A percentile compares a stretch with the other conserved stretches of the same genome.
phyloP scores from a whole-genome alignment of 257 asterid genomes.

The Penstemon barbatus region DNA sequence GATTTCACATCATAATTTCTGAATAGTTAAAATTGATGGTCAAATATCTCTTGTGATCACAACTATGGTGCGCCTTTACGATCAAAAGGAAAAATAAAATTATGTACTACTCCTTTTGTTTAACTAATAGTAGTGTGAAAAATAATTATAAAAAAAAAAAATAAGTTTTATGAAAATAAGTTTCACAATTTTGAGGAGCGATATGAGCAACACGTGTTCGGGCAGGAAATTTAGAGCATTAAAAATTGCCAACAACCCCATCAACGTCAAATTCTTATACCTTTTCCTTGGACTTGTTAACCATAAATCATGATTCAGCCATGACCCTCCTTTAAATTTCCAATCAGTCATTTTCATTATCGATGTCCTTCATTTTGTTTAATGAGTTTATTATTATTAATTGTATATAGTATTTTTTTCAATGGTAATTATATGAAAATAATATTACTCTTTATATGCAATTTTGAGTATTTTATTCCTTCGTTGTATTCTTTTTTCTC shows the following conservation, averaged over 20 bases:
- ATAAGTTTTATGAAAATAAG: no score
- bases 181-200: not conserved
- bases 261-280: not conserved
- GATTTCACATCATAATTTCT: no score
- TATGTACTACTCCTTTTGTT: not conserved
- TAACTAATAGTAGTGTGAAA: no score
- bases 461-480: no score
- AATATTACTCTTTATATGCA: no score
- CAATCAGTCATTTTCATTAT: not conserved
- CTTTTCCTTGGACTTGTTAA: not conserved
- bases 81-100: no score
- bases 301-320: not conserved
- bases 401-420: not conserved
- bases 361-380: not conserved
- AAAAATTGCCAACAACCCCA: not conserved
- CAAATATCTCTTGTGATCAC: no score
- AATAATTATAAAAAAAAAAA: no score
- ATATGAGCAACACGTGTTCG: conserved; percentile 10
- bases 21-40: no score
- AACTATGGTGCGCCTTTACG: no score
- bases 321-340: not conserved
- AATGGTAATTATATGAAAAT: not conserved
- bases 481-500: no score
- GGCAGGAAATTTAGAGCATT: not conserved
- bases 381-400: not conserved